phyloP scores from a whole-genome alignment of 306 rosid genomes.

The Mimosa bimucronata region DNA sequence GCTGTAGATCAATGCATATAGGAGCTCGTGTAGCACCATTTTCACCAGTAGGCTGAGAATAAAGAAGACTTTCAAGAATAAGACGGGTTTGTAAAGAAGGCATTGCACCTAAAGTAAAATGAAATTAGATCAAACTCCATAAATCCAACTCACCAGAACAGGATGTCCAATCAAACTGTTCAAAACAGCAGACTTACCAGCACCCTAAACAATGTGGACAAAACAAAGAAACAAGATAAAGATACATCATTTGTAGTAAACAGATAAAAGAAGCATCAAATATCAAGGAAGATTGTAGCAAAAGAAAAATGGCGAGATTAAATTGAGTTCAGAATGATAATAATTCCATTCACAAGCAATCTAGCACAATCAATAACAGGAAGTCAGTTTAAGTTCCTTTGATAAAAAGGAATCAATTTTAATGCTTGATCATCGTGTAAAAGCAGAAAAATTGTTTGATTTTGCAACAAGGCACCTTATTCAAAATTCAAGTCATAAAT shows the following conservation, averaged over 20 bases:
- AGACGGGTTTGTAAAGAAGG: background rate
- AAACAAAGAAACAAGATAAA: constrained; percentile 12
- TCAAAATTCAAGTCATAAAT: background rate
- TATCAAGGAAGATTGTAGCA: background rate
- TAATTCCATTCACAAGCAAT: background rate
- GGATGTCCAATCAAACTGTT: constrained; percentile 98
- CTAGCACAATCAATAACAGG: background rate
- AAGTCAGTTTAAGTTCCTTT: background rate
- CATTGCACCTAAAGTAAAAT: background rate
- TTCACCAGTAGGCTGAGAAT: constrained; percentile 92
- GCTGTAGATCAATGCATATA: constrained; percentile 85
- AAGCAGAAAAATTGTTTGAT: background rate
- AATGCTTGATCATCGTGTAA: background rate
- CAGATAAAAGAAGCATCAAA: constrained; percentile 15
- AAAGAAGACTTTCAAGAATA: constrained; percentile 25
- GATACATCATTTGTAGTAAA: background rate
- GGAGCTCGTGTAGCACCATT: constrained; percentile 99
- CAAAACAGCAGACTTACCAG: constrained; percentile 93
- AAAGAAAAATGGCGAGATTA: background rate
- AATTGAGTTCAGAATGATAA: background rate
- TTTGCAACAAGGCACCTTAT: background rate
- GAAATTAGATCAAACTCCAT: constrained; percentile 2
- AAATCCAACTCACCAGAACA: constrained; percentile 70
- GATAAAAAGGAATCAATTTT: background rate
- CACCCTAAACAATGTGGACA: constrained; percentile 62